Evolutionary conservation across 495 filamentous ascomycete genomes (phyloP), one percentile per base, ranked within the genome.

Genomic region (Aspergillus bertholletiae): DNA sequence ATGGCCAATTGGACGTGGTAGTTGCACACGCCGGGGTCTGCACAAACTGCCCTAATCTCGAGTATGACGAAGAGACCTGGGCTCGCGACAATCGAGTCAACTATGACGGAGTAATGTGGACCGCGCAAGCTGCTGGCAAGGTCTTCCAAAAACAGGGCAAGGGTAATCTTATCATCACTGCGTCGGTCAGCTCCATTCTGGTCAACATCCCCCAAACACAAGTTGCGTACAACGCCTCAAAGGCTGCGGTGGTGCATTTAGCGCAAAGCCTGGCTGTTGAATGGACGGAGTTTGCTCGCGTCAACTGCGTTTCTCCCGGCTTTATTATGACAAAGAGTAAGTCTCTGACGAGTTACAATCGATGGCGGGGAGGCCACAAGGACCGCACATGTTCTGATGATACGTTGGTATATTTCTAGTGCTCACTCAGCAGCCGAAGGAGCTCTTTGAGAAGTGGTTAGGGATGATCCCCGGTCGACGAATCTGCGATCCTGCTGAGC

Each of bases 271-370:
- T 88, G 47, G 84, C 84, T 24, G 82, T 82, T 62, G 84, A 87
- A 64, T 86, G 84, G 84, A 69, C 82, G 43, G 83, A 81, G 55
- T 89, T 88, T 62, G 83, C 84, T 1, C 71, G 84, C n/a, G 82
- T 83, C 58, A 88, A 88, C 69, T 72, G 65, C 64, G 80, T 88
- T 65, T 84, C 80, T 0, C 84, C 83, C 2, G 84, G 84, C 17
- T 87, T 87, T 68, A 88, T 90, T 60, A 81, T 83, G 57, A 89
- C 86, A 7, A 84, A 81, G n/a, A n/a, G n/a, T n/a, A n/a, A n/a
- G n/a, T n/a, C n/a, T n/a, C n/a, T n/a, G n/a, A n/a, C n/a, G n/a
- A n/a, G n/a, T n/a, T n/a, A n/a, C n/a, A n/a, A n/a, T n/a, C n/a
- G n/a, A n/a, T n/a, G n/a, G n/a, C n/a, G n/a, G n/a, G n/a, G n/a